Conservation (phyloP, 2,329 filamentous ascomycete genomes). For the Whalleya microplaca region DNA sequence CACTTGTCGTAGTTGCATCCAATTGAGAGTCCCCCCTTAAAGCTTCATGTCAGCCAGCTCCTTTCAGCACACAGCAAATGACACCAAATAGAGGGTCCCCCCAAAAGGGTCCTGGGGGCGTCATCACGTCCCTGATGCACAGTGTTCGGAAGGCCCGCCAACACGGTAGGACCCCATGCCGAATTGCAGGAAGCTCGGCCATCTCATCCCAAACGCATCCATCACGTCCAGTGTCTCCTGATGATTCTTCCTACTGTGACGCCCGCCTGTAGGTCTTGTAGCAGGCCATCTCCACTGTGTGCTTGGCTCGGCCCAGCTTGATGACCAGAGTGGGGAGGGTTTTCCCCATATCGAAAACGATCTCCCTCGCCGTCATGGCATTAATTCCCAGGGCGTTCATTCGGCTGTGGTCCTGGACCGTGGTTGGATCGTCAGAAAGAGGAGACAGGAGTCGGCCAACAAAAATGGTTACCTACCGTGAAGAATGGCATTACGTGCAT, state of each 20-base stretch:
- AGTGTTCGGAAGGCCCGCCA: slow-evolving; percentile 8
- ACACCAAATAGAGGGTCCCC: neutral
- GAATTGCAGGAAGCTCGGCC: slow-evolving; percentile 17
- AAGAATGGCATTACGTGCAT: slow-evolving; percentile 35
- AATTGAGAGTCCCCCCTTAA: slow-evolving; percentile 8
- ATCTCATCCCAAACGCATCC: slow-evolving; percentile 15
- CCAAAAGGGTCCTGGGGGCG: slow-evolving; percentile 2
- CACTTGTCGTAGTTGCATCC: slow-evolving; percentile 16
- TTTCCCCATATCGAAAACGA: slow-evolving; percentile 16
- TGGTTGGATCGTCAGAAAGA: slow-evolving; percentile 8
- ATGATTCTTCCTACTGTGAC: slow-evolving; percentile 10
- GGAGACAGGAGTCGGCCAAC: slow-evolving; percentile 15
- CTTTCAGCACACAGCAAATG: neutral
- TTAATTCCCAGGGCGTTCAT: slow-evolving; percentile 24
- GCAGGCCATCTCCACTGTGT: slow-evolving; percentile 5
- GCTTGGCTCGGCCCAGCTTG: slow-evolving; percentile 1
- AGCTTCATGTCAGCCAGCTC: neutral
- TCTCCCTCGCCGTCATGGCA: slow-evolving; percentile 21
- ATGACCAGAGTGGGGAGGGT: neutral
- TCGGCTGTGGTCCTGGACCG: slow-evolving; percentile 19
- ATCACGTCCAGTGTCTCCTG: slow-evolving; percentile 17
- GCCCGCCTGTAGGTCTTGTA: slow-evolving; percentile 3
- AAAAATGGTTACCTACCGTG: slow-evolving; percentile 19
- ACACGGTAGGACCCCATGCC: slow-evolving; percentile 16
- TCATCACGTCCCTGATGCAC: neutral